phyloP scores from a whole-genome alignment of 2,329 filamentous ascomycete species.

The Trichoderma brevicompactum region DNA sequence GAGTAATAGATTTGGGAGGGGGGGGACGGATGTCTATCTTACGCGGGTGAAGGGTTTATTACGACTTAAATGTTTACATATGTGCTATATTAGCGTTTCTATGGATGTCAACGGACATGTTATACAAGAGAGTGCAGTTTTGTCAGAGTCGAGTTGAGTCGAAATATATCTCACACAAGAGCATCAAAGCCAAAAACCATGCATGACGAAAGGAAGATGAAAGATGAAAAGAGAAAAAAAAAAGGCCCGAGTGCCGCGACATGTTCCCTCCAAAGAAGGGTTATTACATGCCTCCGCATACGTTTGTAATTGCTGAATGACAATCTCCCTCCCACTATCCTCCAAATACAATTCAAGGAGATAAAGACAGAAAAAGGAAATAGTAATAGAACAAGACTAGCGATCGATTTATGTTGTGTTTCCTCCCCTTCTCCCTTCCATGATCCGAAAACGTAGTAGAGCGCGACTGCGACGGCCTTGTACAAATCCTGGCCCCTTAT shows the following conservation, averaged over 20 bases:
- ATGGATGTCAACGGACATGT: slow-evolving; percentile 20
- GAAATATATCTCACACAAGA: background rate
- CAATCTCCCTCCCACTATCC: slow-evolving; percentile 20
- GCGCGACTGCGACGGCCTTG: slow-evolving; percentile 19
- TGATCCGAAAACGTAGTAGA: slow-evolving; percentile 14
- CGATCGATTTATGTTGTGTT: slow-evolving; percentile 1
- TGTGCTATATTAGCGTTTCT: slow-evolving; percentile 27
- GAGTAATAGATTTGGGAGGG: background rate
- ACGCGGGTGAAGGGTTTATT: slow-evolving; percentile 1
- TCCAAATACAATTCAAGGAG: background rate
- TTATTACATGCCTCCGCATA: background rate
- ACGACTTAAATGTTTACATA: slow-evolving; percentile 22
- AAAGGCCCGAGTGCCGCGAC: background rate
- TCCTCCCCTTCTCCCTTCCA: background rate
- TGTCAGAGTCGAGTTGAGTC: slow-evolving; percentile 16
- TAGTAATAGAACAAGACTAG: slow-evolving; percentile 14
- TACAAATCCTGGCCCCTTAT: slow-evolving; percentile 16
- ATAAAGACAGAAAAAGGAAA: background rate
- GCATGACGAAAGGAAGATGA: background rate
- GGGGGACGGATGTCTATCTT: background rate
- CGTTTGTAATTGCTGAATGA: slow-evolving; percentile 3
- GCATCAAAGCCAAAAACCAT: background rate
- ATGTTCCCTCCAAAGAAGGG: background rate
- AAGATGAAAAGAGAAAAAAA: background rate
- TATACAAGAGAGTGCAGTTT: slow-evolving; percentile 2